Evolutionary conservation across 345 rosid species (phyloP).

Genomic region (Hypericum perforatum): DNA sequence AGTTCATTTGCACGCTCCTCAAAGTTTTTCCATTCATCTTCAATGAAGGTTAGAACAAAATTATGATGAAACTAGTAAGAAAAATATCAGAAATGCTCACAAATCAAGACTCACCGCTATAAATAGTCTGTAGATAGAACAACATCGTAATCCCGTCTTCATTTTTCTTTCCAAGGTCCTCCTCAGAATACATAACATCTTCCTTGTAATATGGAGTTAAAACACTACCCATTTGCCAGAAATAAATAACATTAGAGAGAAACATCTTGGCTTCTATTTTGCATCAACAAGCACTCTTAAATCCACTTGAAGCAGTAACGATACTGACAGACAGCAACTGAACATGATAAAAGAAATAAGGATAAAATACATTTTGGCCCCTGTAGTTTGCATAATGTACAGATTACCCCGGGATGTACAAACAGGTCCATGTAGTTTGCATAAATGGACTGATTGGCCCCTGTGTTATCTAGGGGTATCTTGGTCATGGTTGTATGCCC

Average conservation of each 20-base stretch:
- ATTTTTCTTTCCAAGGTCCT: conserved; percentile 67
- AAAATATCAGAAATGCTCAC: conserved; percentile 7
- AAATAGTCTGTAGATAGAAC: conserved; percentile 83
- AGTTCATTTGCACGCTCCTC: conserved; percentile 41
- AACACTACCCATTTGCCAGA: conserved; percentile 43
- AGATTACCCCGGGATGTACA: too few species aligned
- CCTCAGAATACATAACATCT: conserved; percentile 76
- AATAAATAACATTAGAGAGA: not conserved
- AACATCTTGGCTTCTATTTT: too few species aligned
- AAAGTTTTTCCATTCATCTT: conserved; percentile 89
- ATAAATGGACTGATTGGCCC: too few species aligned
- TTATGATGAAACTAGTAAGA: conserved; percentile 1
- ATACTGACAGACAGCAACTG: too few species aligned
- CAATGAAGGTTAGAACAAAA: conserved; percentile 16
- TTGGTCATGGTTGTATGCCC: too few species aligned
- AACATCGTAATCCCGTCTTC: conserved; percentile 80
- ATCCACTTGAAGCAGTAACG: too few species aligned
- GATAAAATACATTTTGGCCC: too few species aligned
- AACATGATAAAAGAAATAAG: too few species aligned
- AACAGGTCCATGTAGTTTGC: too few species aligned
- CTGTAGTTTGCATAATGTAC: too few species aligned
- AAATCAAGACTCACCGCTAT: conserved; percentile 57
- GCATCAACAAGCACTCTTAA: too few species aligned
- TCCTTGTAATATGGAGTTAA: conserved; percentile 87
- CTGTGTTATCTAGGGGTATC: too few species aligned